These are phyloP conservation scores for Candida takata DNA, from an alignment of 805 yeast species.

Conservation along the genomic window DNA sequence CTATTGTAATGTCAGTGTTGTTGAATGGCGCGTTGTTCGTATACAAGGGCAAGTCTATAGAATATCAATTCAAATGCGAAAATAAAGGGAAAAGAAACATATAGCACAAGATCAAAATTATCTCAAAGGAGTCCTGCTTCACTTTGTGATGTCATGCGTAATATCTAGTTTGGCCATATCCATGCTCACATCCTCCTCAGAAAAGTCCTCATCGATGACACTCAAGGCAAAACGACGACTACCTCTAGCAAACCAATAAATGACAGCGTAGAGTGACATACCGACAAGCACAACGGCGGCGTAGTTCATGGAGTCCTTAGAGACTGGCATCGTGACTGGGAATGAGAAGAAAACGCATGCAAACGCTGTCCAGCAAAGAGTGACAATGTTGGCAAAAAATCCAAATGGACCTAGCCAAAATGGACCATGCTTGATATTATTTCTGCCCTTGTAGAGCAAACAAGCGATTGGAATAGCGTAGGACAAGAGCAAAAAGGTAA, in stretches of 20 bases:
- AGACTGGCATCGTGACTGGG: slow-evolving; percentile 59
- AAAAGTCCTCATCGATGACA: slow-evolving; percentile 11
- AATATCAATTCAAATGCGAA: no score
- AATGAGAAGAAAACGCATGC: slow-evolving; percentile 55
- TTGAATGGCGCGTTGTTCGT: no score
- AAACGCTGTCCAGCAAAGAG: slow-evolving; percentile 51
- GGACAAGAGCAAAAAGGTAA: slow-evolving; percentile 49
- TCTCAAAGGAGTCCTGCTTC: no score
- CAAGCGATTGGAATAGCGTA: slow-evolving; percentile 50
- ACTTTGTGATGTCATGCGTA: no score
- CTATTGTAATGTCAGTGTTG: no score
- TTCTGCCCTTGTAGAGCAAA: slow-evolving; percentile 42
- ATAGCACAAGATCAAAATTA: no score
- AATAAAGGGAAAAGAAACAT: no score
- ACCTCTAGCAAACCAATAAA: slow-evolving; percentile 47
- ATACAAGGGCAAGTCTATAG: no score
- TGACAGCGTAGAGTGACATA: slow-evolving; percentile 34
- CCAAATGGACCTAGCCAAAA: slow-evolving; percentile 61
- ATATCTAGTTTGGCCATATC: no score
- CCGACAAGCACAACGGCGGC: slow-evolving; percentile 50
- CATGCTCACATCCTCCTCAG: no score
- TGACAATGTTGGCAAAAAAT: slow-evolving; percentile 39
- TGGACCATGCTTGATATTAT: slow-evolving; percentile 52
- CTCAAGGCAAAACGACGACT: slow-evolving; percentile 25
- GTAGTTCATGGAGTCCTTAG: slow-evolving; percentile 59